Conservation (phyloP, 164 flowering plant genomes). For the Chimonanthus salicifolius region DNA sequence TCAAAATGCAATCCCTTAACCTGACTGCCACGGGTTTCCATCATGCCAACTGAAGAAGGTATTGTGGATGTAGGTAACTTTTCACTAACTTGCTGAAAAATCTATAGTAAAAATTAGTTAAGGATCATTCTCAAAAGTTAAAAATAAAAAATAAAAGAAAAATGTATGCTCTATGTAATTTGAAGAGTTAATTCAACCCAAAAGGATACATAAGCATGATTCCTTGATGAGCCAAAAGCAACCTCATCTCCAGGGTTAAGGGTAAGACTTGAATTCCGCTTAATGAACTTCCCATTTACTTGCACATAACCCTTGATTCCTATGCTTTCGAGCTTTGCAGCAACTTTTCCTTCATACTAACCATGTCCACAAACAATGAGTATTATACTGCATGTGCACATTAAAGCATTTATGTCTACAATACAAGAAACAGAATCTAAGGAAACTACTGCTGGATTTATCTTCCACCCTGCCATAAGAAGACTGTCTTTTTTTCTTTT, state of each 20-base stretch:
- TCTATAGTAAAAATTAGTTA: constrained; percentile 38
- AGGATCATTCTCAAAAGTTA: constrained; percentile 26
- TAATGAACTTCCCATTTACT: constrained; percentile 55
- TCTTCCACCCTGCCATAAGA: not conserved
- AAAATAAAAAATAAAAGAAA: not conserved
- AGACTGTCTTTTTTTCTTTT: too few relatives aligned
- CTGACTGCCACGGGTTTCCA: constrained; percentile 34
- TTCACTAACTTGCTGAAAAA: constrained; percentile 55
- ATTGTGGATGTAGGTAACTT: constrained; percentile 19
- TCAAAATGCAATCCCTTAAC: constrained; percentile 51
- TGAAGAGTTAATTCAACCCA: not conserved
- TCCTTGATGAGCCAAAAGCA: constrained; percentile 52
- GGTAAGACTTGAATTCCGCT: constrained; percentile 37
- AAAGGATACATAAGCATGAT: constrained; percentile 87
- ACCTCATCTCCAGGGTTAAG: constrained; percentile 85
- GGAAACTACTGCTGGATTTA: constrained; percentile 2
- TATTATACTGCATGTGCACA: constrained; percentile 39
- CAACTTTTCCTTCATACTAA: constrained; percentile 55
- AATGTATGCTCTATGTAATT: not conserved
- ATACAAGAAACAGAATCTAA: not conserved
- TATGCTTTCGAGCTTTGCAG: constrained; percentile 62
- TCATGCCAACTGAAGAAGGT: constrained; percentile 29
- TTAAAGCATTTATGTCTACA: constrained; percentile 30
- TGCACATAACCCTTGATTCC: constrained; percentile 80
- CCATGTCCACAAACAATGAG: constrained; percentile 51